Percentiles rank a stretch among this genome's conserved stretches.
phyloP scores from a whole-genome alignment of 345 rosid species.

The Kandelia obovata region DNA sequence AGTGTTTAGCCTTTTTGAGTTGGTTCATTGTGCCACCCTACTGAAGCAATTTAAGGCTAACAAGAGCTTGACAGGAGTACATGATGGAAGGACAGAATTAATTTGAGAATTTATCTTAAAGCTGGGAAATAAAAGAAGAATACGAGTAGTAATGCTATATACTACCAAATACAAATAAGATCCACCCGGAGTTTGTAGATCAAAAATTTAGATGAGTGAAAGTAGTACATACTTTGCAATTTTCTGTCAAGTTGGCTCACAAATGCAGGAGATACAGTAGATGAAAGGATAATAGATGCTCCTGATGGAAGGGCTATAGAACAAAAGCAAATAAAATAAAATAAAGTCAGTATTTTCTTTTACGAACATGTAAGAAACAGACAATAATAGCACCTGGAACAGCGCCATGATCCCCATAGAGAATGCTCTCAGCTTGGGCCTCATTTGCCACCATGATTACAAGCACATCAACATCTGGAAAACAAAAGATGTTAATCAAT shows the following conservation, averaged over 20 bases:
- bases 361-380: constrained; percentile 13
- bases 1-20: background rate
- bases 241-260: constrained; percentile 72
- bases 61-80: no score
- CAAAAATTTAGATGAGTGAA: background rate
- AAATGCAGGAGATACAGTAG: constrained; percentile 87
- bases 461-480: constrained; percentile 75
- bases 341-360: constrained; percentile 21
- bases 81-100: background rate
- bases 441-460: constrained; percentile 94
- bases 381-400: constrained; percentile 50
- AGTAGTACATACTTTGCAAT: constrained; percentile 54
- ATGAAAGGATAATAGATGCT: constrained; percentile 71
- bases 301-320: constrained; percentile 69
- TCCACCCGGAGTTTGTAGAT: constrained; percentile 1
- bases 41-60: no score
- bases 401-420: constrained; percentile 82
- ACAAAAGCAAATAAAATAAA: constrained; percentile 9
- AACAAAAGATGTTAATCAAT: constrained; percentile 1
- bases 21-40: background rate
- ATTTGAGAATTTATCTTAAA: background rate
- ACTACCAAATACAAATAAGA: background rate
- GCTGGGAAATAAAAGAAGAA: background rate
- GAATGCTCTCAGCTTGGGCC: constrained; percentile 74
- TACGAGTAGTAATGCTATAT: background rate